Base-by-base conservation (phyloP, 768 basidiomycete species). In the Amanita muscaria region DNA sequence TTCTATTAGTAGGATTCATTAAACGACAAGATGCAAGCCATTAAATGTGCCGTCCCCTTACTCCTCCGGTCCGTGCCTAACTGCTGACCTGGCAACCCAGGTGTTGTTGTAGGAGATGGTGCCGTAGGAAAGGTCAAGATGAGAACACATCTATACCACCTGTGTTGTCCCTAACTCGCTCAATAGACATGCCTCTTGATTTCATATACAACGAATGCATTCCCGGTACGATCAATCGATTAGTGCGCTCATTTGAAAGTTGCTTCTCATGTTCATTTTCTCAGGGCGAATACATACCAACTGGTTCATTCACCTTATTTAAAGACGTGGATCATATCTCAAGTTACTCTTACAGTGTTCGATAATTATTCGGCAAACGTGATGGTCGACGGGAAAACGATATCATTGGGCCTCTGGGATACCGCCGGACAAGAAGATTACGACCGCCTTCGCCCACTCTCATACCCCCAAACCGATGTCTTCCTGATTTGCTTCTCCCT, bases 361-460 rank as follows among this genome's bases (percentile, higher is more conserved):
- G 96, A 98, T 70, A 98, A 98, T 70, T 98, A 96, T 61, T 92
- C 89, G 44, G 92, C 91, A 49, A 94, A 93, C 66, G 93, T 99
- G 44, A 91, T 97, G 83, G 96, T 99, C 37, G 96, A 99, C 57
- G 90, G 91, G 55, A 93, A 94, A 74, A 96, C 96, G 42, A 93
- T 98, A 59, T 96, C 91, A 49, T 80, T 98, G 46, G 94, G 94
- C 40, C 73, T 99, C 46, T 99, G 96, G 96, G 96, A 99, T 76
- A 99, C 96, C n/a, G 96, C 96, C 27, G 96, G 96, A 53, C 96
- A 99, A 68, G 96, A 99, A 66, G 94, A 99, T 71, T 99, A 94
- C 62, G 91, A 94, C 68, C 85, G 96, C 34, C 85, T 99, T 55
- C 83, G 96, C 55, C 96, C 96, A 41, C 77, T 99, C 56, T 94